Conservation (phyloP, 2,329 filamentous ascomycete species). For the Scedosporium boydii region DNA sequence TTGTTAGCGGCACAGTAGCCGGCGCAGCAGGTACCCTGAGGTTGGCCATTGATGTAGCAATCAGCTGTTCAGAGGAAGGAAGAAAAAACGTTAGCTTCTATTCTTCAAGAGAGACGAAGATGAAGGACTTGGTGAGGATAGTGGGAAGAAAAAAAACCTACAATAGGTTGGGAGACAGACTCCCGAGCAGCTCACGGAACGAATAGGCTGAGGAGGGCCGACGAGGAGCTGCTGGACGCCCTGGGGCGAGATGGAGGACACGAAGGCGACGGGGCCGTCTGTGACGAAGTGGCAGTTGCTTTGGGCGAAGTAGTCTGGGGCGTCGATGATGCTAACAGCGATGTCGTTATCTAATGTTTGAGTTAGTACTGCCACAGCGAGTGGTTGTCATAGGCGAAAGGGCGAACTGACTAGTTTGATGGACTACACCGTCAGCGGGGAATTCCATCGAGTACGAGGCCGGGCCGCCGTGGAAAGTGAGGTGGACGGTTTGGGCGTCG, state of each 20-base stretch:
- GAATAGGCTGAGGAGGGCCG: conserved; percentile 33
- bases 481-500: conserved; percentile 26
- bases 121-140: not conserved
- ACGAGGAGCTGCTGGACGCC: conserved; percentile 31
- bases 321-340: conserved; percentile 29
- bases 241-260: conserved; percentile 16
- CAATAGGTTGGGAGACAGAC: conserved; percentile 30
- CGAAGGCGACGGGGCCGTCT: conserved; percentile 13
- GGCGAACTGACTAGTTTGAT: conserved; percentile 24
- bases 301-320: conserved; percentile 32
- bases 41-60: conserved; percentile 27
- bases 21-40: conserved; percentile 29
- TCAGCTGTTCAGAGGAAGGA: conserved; percentile 5
- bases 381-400: not conserved
- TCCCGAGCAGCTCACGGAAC: conserved; percentile 31
- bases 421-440: conserved; percentile 27
- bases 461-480: conserved; percentile 34
- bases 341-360: conserved; percentile 25
- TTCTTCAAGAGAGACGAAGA: not conserved
- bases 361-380: not conserved
- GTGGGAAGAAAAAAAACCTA: conserved; percentile 3
- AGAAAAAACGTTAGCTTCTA: not conserved
- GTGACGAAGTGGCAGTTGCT: conserved; percentile 34
- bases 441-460: conserved; percentile 30
- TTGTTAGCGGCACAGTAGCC: conserved; percentile 31